Percentiles rank a stretch among this genome's conserved stretches.
Evolutionary conservation across 2,329 filamentous ascomycete species (phyloP).

Genomic region (Neonectria neomacrospora): DNA sequence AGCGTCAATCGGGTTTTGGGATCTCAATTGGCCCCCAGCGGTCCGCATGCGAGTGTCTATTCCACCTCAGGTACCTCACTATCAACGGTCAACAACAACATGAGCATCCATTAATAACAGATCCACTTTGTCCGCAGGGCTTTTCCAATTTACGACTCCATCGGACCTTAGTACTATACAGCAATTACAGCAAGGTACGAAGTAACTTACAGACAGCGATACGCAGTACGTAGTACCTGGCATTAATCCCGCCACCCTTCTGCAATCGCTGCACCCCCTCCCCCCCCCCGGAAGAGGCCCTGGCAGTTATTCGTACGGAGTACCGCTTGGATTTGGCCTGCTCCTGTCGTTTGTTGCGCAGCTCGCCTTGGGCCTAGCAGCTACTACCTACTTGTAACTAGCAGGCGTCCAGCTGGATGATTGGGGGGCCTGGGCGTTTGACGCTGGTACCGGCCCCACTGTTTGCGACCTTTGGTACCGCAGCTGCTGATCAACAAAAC

Average conservation of each 20-base stretch:
- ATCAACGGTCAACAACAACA: conserved; percentile 7
- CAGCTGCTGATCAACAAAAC: conserved; percentile 47
- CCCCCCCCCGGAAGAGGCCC: conserved; percentile 9
- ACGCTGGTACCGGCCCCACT: conserved; percentile 41
- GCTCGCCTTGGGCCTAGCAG: not conserved
- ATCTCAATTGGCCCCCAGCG: conserved; percentile 2
- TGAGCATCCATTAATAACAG: conserved; percentile 17
- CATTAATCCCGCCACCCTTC: conserved; percentile 27
- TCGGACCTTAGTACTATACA: conserved; percentile 13
- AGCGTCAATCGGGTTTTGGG: not conserved
- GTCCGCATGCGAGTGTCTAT: not conserved
- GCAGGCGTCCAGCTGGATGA: not conserved
- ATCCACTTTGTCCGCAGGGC: conserved; percentile 21
- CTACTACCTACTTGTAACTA: no score
- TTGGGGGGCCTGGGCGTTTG: conserved; percentile 30
- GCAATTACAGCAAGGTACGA: not conserved
- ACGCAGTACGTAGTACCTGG: conserved; percentile 19
- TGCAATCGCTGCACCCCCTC: conserved; percentile 1
- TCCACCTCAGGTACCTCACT: not conserved
- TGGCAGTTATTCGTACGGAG: conserved; percentile 8
- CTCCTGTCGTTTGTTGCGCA: conserved; percentile 28
- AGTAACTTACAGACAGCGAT: not conserved
- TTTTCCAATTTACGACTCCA: conserved; percentile 9
- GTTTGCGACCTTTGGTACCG: conserved; percentile 42
- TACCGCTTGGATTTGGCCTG: conserved; percentile 8